Conservation (phyloP, 495 filamentous ascomycete genomes). For the Glarea lozoyensis region DNA sequence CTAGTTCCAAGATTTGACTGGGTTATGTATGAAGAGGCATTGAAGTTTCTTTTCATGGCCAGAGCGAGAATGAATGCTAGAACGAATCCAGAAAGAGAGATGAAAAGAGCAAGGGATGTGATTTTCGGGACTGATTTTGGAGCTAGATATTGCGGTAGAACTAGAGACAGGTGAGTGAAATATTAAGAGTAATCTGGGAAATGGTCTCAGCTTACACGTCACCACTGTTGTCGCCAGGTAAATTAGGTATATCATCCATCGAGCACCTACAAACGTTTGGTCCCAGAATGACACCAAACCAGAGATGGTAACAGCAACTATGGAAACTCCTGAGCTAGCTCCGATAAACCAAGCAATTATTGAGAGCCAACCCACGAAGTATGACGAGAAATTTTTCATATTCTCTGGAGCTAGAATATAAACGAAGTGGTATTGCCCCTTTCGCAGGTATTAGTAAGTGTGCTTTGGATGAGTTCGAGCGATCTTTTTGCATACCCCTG, state of each 20-base stretch:
- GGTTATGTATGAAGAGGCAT: too few relatives aligned
- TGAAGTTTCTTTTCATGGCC: too few relatives aligned
- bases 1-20: too few relatives aligned
- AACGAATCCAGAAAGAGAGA: too few relatives aligned
- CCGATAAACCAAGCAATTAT: constrained; percentile 26
- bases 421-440: constrained; percentile 37
- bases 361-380: constrained; percentile 28
- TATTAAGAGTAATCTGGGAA: too few relatives aligned
- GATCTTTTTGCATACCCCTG: not conserved
- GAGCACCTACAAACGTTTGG: constrained; percentile 14
- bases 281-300: constrained; percentile 18
- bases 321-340: not conserved
- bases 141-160: too few relatives aligned
- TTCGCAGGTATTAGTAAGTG: not conserved
- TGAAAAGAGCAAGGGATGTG: too few relatives aligned
- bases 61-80: too few relatives aligned
- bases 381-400: constrained; percentile 20
- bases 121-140: too few relatives aligned
- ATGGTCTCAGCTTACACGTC: too few relatives aligned
- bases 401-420: constrained; percentile 22
- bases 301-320: constrained; percentile 4
- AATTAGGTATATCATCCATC: constrained; percentile 24
- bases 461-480: not conserved
- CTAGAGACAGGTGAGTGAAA: too few relatives aligned
- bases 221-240: constrained; percentile 19